Evolutionary conservation across 2,329 filamentous ascomycete species (phyloP).

Genomic region (Paecilomyces variotii): DNA sequence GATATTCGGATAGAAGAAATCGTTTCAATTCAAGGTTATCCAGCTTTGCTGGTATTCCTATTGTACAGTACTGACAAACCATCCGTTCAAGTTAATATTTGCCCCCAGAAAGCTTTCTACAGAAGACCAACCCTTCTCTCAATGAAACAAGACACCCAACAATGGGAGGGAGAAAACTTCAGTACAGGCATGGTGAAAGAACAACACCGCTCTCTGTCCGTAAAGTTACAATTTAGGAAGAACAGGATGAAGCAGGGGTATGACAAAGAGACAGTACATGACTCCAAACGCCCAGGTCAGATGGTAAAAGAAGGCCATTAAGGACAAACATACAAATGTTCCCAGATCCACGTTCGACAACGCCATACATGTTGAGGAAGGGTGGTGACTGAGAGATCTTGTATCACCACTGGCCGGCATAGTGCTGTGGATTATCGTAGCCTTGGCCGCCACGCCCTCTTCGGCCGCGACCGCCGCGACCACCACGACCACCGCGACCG

Average conservation of each 20-base stretch:
- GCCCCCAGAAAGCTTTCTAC: not conserved
- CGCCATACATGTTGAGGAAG: not conserved
- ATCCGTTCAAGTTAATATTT: not conserved
- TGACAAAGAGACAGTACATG: not conserved
- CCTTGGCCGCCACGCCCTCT: conserved; percentile 13
- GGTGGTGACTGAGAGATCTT: not conserved
- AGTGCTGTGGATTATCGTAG: conserved; percentile 8
- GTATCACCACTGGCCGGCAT: not conserved
- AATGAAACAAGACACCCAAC: not conserved
- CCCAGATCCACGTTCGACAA: not conserved
- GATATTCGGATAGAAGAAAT: not conserved
- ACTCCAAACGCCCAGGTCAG: not conserved
- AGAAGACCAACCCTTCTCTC: not conserved
- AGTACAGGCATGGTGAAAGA: not conserved
- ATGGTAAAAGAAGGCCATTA: not conserved
- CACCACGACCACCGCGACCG: conserved; percentile 11
- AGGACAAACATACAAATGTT: not conserved
- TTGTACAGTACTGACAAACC: not conserved
- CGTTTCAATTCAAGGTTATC: not conserved
- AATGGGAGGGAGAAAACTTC: not conserved
- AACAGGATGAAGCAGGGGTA: not conserved
- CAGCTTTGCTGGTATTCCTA: not conserved
- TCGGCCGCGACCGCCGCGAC: conserved; percentile 14
- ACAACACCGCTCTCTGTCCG: not conserved
- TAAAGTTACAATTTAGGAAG: not conserved